Conservation (phyloP, 108 stramenopile genomes). For the Fistulifera pelliculosa region DNA sequence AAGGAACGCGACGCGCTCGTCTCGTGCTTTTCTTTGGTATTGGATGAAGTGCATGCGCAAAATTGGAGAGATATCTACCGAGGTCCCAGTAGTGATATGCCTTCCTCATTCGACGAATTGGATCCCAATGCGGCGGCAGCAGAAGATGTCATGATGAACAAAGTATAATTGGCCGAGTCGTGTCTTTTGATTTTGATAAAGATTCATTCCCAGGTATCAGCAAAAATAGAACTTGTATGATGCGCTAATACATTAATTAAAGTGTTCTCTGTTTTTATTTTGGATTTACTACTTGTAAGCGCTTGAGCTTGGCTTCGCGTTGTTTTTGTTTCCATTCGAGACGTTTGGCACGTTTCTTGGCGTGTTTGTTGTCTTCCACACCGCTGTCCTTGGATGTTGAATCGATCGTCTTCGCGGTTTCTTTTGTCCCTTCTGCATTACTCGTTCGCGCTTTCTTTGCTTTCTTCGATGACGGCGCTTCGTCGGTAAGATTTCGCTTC, state of each 20-base stretch:
- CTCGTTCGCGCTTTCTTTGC: neutral
- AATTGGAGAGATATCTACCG: constrained; percentile 86
- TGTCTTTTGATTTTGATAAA: no score
- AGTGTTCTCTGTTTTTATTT: constrained; percentile 3
- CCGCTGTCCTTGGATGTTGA: constrained; percentile 14
- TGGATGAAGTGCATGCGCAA: constrained; percentile 84
- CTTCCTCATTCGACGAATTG: constrained; percentile 71
- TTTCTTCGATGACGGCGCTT: constrained; percentile 7
- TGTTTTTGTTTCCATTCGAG: constrained; percentile 72
- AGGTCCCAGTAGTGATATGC: constrained; percentile 78
- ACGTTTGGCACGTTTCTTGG: constrained; percentile 72
- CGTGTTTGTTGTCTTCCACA: constrained; percentile 2
- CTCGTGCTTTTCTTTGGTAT: constrained; percentile 66
- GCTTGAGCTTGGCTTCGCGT: constrained; percentile 42
- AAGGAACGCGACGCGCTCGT: constrained; percentile 77
- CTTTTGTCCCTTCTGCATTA: constrained; percentile 5
- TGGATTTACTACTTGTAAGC: constrained; percentile 24
- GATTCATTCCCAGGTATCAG: no score
- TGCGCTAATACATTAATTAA: no score
- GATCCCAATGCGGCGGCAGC: constrained; percentile 12
- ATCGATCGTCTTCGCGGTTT: constrained; percentile 7
- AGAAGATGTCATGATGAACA: no score
- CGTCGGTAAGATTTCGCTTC: neutral
- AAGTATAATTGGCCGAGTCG: no score
- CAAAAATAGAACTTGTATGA: no score